Evolutionary conservation across 2,329 filamentous ascomycete species (phyloP), one percentile per base, ranked within the genome.

Genomic region (Passalora sequoiae): DNA sequence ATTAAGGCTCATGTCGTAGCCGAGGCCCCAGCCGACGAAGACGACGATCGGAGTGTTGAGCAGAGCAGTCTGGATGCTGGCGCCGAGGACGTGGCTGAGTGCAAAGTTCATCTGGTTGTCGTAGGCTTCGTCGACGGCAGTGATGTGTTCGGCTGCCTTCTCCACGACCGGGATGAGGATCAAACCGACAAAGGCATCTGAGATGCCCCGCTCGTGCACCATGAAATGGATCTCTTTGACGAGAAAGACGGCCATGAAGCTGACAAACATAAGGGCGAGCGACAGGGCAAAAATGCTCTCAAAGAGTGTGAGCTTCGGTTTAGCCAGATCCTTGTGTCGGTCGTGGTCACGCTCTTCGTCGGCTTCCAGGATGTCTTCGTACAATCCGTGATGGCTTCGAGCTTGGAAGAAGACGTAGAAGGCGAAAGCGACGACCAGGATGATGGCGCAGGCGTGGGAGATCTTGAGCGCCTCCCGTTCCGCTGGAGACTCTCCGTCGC

Each of bases 1-100:
- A 61, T 88, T 83, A 40, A 95, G 72, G 50, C 85, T 81, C 77
- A 96, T 86, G 4, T 72, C 60, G n/a, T 32, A 22, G n/a, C 53
- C 38, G 56, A 80, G 80, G 44, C 68, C 66, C 25, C 89, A 67
- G 16, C 84, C 83, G 89, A 89, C 96, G 32, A 84, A 86, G 37
- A 94, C 83, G 6, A 87, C 81, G 3, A 95, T 75, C 0, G 89
- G 89, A 0, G 83, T 87, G 62, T 94, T 95, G 60, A 95, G 80
- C 22, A 95, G 76, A 1, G 89, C 87, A 0, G 89, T 96, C 67
- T 95, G 89, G 46, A 95, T 83, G 1, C 86, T 91, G 2, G 88
- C 83, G 35, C 87, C 88, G 30, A 95, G 79, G 40, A 92, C 86
- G 63, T 95, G 88, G 32, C 86, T 84, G 19, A 92, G 74, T 0